phyloP scores from a whole-genome alignment of 2,329 filamentous ascomycete genomes.

The Fusarium circinatum region DNA sequence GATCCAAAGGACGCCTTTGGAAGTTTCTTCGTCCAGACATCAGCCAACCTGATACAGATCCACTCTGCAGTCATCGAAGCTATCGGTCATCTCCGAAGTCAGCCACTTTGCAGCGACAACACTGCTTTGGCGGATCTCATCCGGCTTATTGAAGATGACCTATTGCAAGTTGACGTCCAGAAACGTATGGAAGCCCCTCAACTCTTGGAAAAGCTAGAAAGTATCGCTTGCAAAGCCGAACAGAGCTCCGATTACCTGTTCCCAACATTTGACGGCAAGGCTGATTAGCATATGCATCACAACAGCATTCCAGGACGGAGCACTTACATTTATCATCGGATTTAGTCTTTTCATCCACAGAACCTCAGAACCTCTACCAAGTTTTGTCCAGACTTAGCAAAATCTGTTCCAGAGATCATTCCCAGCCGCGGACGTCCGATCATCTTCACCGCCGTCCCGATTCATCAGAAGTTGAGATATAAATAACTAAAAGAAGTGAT shows the following conservation, averaged over 20 bases:
- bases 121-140: constrained; percentile 10
- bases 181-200: neutral
- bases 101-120: neutral
- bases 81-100: neutral
- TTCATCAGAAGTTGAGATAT: no score
- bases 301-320: neutral
- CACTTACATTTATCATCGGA: accelerated
- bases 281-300: neutral
- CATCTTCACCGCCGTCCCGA: no score
- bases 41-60: neutral
- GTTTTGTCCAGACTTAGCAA: neutral
- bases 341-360: neutral
- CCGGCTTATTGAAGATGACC: neutral
- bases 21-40: constrained; percentile 10
- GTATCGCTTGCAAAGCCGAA: neutral
- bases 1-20: neutral
- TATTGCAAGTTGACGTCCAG: neutral
- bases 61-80: constrained; percentile 4
- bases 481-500: no score
- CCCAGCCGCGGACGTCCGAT: no score
- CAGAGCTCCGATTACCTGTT: neutral
- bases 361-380: neutral
- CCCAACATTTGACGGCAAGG: neutral
- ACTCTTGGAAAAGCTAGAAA: neutral
- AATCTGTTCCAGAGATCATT: no score